phyloP scores from a whole-genome alignment of 768 basidiomycete genomes.

The Phlegmacium glaucopus region DNA sequence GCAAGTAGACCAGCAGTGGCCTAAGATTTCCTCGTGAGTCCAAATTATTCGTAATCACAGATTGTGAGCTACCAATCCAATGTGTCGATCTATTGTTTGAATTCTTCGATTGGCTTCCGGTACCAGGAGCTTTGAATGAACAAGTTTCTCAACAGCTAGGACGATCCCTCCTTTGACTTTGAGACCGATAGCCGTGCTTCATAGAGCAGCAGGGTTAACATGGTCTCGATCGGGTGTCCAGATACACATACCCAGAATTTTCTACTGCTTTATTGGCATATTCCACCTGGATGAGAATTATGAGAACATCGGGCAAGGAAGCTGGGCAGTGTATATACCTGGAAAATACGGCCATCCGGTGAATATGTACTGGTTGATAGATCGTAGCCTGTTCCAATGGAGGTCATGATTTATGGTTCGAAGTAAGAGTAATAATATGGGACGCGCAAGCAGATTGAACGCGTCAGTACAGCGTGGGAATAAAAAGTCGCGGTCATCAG shows the following conservation, averaged over 20 bases:
- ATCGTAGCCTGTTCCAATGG: slow-evolving; percentile 99
- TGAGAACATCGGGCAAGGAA: slow-evolving; percentile 3
- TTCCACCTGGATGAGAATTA: slow-evolving; percentile 64
- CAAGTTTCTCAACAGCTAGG: slow-evolving; percentile 95
- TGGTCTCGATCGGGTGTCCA: slow-evolving; percentile 2
- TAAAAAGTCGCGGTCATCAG: slow-evolving; percentile 27
- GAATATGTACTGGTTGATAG: slow-evolving; percentile 92
- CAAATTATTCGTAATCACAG: not conserved
- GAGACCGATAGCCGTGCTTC: slow-evolving; percentile 93
- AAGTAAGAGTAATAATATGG: slow-evolving; percentile 12
- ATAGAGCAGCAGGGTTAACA: slow-evolving; percentile 3
- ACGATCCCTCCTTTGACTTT: slow-evolving; percentile 93
- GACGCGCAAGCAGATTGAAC: slow-evolving; percentile 43
- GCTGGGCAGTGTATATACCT: slow-evolving; percentile 45
- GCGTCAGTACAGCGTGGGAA: slow-evolving; percentile 50
- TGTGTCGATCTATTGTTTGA: slow-evolving; percentile 89
- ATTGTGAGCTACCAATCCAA: slow-evolving; percentile 68
- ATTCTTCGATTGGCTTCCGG: slow-evolving; percentile 92
- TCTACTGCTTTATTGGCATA: slow-evolving; percentile 99
- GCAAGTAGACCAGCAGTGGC: slow-evolving; percentile 92
- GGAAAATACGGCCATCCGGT: slow-evolving; percentile 97
- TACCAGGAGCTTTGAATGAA: slow-evolving; percentile 93
- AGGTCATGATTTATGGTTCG: slow-evolving; percentile 67
- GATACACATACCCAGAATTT: slow-evolving; percentile 78
- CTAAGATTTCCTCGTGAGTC: slow-evolving; percentile 34